These are phyloP conservation scores for Hanseniaspora uvarum DNA, from an alignment of 1,139 yeast species.

Conservation along the genomic window DNA sequence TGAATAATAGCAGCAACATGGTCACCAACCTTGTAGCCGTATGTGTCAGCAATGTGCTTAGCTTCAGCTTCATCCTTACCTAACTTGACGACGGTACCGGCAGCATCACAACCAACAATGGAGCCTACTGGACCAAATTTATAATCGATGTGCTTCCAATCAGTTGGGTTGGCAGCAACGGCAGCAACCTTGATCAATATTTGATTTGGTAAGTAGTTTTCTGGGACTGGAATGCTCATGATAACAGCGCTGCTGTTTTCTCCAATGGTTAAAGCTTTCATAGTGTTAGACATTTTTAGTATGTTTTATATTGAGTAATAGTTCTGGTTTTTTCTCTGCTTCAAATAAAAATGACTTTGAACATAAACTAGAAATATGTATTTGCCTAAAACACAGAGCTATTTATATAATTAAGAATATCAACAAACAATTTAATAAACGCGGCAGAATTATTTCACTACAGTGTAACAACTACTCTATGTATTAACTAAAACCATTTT, in stretches of 20 bases:
- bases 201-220: conserved; percentile 33
- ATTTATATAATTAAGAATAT: too few relatives aligned
- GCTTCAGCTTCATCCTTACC: conserved; percentile 44
- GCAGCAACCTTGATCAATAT: conserved; percentile 49
- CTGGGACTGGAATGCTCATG: conserved; percentile 34
- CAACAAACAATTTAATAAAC: too few relatives aligned
- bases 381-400: too few relatives aligned
- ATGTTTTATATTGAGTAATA: background rate
- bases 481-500: too few relatives aligned
- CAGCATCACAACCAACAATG: conserved; percentile 47
- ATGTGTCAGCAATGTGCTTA: conserved; percentile 24
- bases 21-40: conserved; percentile 39
- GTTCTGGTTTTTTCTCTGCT: too few relatives aligned
- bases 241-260: conserved; percentile 28
- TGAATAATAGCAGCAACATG: conserved; percentile 42
- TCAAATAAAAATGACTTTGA: too few relatives aligned
- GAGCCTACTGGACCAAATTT: conserved; percentile 39
- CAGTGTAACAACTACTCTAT: too few relatives aligned
- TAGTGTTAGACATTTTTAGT: conserved; percentile 19
- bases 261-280: conserved; percentile 31
- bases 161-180: conserved; percentile 62
- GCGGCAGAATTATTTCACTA: too few relatives aligned
- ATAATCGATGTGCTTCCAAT: conserved; percentile 50
- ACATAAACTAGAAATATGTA: too few relatives aligned
- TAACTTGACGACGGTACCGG: conserved; percentile 49